Evolutionary conservation across 179 eudicot genomes (phyloP).

Genomic region (Monotropa hypopitys): DNA sequence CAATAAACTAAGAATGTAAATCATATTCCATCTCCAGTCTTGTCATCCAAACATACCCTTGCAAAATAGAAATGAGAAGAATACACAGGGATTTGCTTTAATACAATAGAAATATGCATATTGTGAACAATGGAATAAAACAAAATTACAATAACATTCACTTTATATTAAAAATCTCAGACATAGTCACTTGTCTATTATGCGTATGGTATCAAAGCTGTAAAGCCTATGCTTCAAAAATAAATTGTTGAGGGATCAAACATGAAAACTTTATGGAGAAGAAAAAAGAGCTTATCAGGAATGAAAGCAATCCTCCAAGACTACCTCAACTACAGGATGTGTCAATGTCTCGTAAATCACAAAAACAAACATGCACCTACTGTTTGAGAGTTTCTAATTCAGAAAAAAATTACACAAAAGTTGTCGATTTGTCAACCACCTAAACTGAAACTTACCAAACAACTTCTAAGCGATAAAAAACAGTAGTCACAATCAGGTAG

Average conservation of each 20-base stretch:
- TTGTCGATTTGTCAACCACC: neutral
- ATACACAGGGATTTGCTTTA: neutral
- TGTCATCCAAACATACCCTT: neutral
- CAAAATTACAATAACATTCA: neutral
- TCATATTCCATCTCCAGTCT: neutral
- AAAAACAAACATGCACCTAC: neutral
- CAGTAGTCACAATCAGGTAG: too few relatives aligned
- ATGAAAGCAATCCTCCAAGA: neutral
- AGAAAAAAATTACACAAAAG: neutral
- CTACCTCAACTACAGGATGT: neutral
- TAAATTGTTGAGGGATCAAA: neutral
- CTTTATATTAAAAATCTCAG: neutral
- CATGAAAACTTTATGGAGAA: neutral
- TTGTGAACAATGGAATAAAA: neutral
- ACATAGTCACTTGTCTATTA: neutral
- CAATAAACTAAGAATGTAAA: neutral
- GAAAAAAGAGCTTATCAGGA: neutral
- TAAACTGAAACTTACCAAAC: neutral
- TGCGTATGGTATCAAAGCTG: neutral
- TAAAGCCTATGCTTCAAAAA: neutral
- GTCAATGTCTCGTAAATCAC: neutral
- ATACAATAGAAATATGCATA: neutral
- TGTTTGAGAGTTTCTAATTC: constrained; percentile 1
- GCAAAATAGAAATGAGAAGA: neutral
- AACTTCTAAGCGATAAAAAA: neutral